Evolutionary conservation across 345 rosid species (phyloP), one percentile per base, ranked within the genome.

Genomic region (Garcia nutans): DNA sequence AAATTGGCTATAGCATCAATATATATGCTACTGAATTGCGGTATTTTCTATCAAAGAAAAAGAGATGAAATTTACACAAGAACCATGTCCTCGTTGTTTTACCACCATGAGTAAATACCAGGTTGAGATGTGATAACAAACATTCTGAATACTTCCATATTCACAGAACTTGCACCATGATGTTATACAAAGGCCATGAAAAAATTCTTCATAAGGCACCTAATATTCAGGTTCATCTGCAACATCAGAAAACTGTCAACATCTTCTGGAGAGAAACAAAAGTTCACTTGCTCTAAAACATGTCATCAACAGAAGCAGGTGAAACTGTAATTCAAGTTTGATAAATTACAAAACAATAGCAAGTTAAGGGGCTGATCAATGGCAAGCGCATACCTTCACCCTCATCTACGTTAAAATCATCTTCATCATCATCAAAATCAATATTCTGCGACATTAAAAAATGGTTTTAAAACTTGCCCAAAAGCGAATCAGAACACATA

Each of bases 361-460:
- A 68, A 0, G n/a, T 31, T 31, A 1, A 23, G 54, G 16, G 17
- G 20, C 58, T 15, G n/a, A 54, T 54, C 58, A 54, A 54, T 54
- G 5, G n/a, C 45, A 76, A 50, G 42, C 23, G 19, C 84, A 61
- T 81, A 87, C 90, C 87, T 45, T 85, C 84, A 44, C 71, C 87
- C 15, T 81, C 87, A 8, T 76, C 85, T 84, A 80, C 70, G 79
- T 87, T 87, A 55, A 61, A 83, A 78, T 87, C 88, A 0, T 87
- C 90, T 31, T 87, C 88, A 49, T 87, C 90, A 16, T 87, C 90
- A 49, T 87, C 90, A 66, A 85, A 87, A 42, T 85, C 87, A 26
- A 74, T 54, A 26, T 83, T 83, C 90, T 87, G 88, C 71, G 65
- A 45, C 7, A 67, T 68, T 3, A 26, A 24, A 54, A 1, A 15